Evolutionary conservation across 192 early-diverging fungal genomes (phyloP).

Genomic region (Gamsiella multidivaricata): DNA sequence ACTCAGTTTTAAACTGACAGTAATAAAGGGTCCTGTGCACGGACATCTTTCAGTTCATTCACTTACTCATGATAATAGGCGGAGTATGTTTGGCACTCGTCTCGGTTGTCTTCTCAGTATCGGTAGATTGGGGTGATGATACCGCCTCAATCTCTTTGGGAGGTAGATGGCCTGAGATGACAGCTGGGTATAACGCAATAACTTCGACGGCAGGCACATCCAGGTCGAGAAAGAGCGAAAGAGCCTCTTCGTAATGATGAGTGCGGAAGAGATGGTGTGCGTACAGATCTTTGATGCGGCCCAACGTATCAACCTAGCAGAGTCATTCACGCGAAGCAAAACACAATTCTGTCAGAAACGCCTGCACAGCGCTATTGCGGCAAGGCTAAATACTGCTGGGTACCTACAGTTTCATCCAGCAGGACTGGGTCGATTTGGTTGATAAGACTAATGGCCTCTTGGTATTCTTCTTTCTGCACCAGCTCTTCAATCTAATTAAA

Average conservation of each 20-base stretch:
- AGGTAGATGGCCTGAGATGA: slow-evolving; percentile 72
- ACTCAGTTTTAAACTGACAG: background rate
- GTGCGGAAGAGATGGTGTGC: slow-evolving; percentile 78
- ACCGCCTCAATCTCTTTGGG: slow-evolving; percentile 25
- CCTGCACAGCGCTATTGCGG: background rate
- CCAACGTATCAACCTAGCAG: slow-evolving; percentile 64
- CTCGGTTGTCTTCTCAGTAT: slow-evolving; percentile 18
- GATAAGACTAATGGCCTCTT: slow-evolving; percentile 80
- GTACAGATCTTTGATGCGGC: slow-evolving; percentile 70
- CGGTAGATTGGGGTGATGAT: slow-evolving; percentile 45
- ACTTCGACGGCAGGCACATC: slow-evolving; percentile 73
- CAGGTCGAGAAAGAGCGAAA: slow-evolving; percentile 74
- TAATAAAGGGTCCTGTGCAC: too few species aligned
- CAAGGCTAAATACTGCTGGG: background rate
- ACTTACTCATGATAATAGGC: slow-evolving; percentile 48
- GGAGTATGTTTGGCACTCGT: slow-evolving; percentile 16
- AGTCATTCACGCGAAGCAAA: background rate
- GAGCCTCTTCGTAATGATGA: slow-evolving; percentile 73
- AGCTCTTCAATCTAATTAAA: slow-evolving; percentile 75
- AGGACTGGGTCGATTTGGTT: slow-evolving; percentile 80
- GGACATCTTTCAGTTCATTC: too few species aligned
- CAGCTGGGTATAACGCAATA: slow-evolving; percentile 75
- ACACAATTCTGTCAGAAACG: background rate
- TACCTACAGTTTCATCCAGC: slow-evolving; percentile 68
- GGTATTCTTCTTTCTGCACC: slow-evolving; percentile 74